Percentiles rank a stretch among this genome's conserved stretches.
These are phyloP conservation scores for Podaxis sp. DNA, from an alignment of 768 basidiomycete genomes.

Conservation along the genomic window DNA sequence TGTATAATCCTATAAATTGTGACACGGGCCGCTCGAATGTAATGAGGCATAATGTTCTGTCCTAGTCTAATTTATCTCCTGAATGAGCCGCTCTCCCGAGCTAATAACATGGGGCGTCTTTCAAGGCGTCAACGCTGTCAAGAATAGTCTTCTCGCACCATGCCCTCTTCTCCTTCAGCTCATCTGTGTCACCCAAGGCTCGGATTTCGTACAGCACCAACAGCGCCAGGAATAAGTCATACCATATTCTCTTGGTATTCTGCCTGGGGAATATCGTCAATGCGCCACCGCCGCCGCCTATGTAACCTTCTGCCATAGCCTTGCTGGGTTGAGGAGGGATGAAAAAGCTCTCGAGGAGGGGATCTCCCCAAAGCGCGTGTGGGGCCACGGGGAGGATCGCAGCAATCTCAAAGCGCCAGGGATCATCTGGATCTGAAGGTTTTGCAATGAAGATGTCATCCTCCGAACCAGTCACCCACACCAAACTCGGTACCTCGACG, in stretches of 20 bases:
- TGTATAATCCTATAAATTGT: not conserved
- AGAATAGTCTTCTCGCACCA: conserved; percentile 46
- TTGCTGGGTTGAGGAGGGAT: conserved; percentile 28
- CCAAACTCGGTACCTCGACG: conserved; percentile 65
- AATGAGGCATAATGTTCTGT: not conserved
- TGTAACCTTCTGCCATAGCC: conserved; percentile 64
- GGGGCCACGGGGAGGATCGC: conserved; percentile 51
- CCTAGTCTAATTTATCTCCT: conserved; percentile 1
- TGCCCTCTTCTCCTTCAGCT: conserved; percentile 24
- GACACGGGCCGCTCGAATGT: not conserved
- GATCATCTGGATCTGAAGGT: conserved; percentile 19
- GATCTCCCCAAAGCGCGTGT: conserved; percentile 75
- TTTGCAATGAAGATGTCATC: conserved; percentile 53
- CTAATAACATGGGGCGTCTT: conserved; percentile 52
- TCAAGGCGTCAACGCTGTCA: conserved; percentile 39
- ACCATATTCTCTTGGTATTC: conserved; percentile 77
- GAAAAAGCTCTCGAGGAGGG: conserved; percentile 69
- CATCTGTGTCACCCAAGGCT: conserved; percentile 11
- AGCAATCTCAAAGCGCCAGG: conserved; percentile 26
- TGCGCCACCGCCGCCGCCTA: conserved; percentile 43
- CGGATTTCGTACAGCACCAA: conserved; percentile 44
- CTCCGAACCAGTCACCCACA: conserved; percentile 62
- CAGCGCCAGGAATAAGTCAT: conserved; percentile 64
- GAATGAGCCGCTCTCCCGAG: not conserved
- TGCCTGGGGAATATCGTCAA: conserved; percentile 63